Evolutionary conservation across 2,329 filamentous ascomycete genomes (phyloP).

Genomic region (Scedosporium minutisporum): DNA sequence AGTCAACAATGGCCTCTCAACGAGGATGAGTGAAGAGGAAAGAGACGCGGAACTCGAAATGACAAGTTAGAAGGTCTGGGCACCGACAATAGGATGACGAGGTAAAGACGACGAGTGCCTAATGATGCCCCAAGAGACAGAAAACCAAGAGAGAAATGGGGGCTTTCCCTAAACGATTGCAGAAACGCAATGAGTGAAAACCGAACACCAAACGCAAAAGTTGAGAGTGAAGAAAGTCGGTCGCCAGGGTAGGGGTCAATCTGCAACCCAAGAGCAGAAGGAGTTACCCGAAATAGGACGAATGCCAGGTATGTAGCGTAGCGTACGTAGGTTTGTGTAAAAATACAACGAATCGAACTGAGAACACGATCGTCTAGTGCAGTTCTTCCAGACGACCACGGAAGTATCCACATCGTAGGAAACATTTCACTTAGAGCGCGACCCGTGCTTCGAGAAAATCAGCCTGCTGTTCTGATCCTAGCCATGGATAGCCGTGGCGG

Average conservation of each 20-base stretch:
- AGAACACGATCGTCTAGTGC: neutral
- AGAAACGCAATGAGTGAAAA: neutral
- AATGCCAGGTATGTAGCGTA: neutral
- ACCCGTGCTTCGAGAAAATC: neutral
- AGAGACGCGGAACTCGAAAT: neutral
- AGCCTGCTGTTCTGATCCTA: constrained; percentile 11
- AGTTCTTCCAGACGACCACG: neutral
- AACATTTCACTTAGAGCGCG: neutral
- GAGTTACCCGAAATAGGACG: neutral
- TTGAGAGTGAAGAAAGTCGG: neutral
- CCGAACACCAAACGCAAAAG: neutral
- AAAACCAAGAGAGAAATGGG: neutral
- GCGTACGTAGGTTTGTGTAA: neutral
- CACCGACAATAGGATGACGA: constrained; percentile 10
- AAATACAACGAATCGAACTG: neutral
- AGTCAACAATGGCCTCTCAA: neutral
- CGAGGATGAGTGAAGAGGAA: neutral
- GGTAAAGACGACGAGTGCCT: neutral
- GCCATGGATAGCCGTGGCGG: constrained; percentile 38
- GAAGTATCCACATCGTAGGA: neutral
- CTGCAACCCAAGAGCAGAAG: too few relatives aligned
- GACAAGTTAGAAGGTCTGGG: constrained; percentile 7
- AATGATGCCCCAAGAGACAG: neutral
- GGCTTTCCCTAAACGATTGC: neutral
- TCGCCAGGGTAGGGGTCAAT: neutral